phyloP scores from a whole-genome alignment of 1,284 basidiomycete species.

The Jaminaea rosea region DNA sequence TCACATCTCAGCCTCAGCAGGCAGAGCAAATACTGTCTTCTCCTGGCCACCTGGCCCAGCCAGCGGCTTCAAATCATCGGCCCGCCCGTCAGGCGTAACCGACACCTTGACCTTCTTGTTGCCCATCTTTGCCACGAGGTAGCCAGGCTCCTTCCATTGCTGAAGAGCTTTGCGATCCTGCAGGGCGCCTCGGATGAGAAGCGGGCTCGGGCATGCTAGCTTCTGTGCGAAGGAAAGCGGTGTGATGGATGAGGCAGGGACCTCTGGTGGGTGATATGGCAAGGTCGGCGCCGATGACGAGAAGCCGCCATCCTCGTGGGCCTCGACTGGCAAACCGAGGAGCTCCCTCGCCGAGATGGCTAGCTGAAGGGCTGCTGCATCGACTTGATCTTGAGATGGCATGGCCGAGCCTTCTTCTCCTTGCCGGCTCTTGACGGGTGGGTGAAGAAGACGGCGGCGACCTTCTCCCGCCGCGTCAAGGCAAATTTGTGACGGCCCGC shows the following conservation, averaged over 20 bases:
- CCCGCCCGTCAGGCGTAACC: constrained; percentile 33
- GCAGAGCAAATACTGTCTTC: constrained; percentile 30
- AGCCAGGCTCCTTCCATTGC: constrained; percentile 22
- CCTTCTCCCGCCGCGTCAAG: too few relatives aligned
- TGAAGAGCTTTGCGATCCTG: constrained; percentile 7
- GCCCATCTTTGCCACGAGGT: constrained; percentile 21
- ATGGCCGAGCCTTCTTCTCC: constrained; percentile 8
- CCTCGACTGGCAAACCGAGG: neutral
- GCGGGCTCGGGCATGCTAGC: constrained; percentile 9
- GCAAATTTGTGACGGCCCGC: too few relatives aligned
- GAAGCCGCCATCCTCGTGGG: neutral
- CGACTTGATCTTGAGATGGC: neutral
- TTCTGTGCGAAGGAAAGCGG: constrained; percentile 1
- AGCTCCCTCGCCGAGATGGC: neutral
- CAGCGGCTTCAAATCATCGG: constrained; percentile 25
- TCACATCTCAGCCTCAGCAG: constrained; percentile 19
- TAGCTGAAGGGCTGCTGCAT: neutral
- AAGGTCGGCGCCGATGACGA: neutral
- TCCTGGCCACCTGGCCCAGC: constrained; percentile 3
- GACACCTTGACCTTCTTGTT: constrained; percentile 21
- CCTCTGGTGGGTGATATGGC: neutral
- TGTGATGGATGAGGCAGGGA: neutral
- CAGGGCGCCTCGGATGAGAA: constrained; percentile 18
- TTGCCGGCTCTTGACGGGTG: neutral
- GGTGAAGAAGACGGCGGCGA: too few relatives aligned